Conservation (phyloP, 352 stramenopile genomes). For the Phytopythium aichiense region DNA sequence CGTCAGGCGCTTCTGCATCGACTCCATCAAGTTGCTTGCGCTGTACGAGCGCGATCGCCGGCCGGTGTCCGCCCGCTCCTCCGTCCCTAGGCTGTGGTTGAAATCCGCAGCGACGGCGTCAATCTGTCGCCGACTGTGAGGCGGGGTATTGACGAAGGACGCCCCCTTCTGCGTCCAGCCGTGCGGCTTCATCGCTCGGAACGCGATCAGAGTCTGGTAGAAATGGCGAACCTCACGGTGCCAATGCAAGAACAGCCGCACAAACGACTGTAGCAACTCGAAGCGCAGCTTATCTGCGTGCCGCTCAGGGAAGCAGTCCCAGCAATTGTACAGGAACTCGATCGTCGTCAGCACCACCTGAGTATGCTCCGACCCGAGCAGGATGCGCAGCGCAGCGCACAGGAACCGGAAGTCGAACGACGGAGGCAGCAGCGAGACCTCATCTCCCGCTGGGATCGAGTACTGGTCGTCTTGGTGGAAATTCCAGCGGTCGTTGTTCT, state of each 20-base stretch:
- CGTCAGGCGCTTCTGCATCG: conserved; percentile 73
- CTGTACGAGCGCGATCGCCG: conserved; percentile 77
- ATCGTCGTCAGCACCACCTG: conserved; percentile 85
- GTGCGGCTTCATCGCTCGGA: conserved; percentile 81
- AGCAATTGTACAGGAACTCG: conserved; percentile 89
- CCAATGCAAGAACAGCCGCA: conserved; percentile 84
- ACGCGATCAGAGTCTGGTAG: conserved; percentile 84
- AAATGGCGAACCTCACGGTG: conserved; percentile 86
- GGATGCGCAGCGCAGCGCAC: conserved; percentile 72
- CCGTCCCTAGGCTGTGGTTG: conserved; percentile 73
- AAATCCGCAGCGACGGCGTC: conserved; percentile 86
- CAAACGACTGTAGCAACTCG: conserved; percentile 75
- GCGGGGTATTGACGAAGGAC: conserved; percentile 85
- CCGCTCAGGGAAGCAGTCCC: conserved; percentile 86
- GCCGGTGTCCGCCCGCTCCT: conserved; percentile 43
- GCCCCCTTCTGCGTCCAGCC: conserved; percentile 83
- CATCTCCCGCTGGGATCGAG: conserved; percentile 82
- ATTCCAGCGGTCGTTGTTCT: conserved; percentile 90
- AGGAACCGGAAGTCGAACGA: conserved; percentile 89
- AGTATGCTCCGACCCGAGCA: conserved; percentile 81
- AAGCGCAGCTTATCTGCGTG: conserved; percentile 85
- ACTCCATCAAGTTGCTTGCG: conserved; percentile 81
- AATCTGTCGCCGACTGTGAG: conserved; percentile 82
- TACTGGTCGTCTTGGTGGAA: conserved; percentile 89
- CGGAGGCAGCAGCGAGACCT: conserved; percentile 79